These are phyloP conservation scores for Cucurbita argyrosperma DNA, from an alignment of 306 rosid genomes.

Conservation along the genomic window DNA sequence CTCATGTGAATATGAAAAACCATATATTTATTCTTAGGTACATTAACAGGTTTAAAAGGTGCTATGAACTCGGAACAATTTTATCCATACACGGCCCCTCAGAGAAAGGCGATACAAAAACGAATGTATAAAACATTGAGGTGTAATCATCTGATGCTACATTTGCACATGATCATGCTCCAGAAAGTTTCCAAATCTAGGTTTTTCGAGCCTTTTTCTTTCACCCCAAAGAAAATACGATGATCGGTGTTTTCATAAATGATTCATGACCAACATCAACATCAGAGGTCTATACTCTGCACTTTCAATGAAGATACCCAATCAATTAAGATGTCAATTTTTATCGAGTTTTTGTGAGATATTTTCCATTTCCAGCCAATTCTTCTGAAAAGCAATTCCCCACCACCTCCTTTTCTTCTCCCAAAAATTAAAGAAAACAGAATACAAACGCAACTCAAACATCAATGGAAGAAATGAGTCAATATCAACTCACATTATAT, in stretches of 20 bases:
- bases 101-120: background rate
- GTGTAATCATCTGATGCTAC: background rate
- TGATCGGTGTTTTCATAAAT: background rate
- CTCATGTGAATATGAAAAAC: background rate
- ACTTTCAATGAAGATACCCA: background rate
- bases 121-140: background rate
- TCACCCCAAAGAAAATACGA: background rate
- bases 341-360: background rate
- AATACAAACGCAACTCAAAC: background rate
- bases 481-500: conserved; percentile 49
- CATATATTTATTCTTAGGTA: background rate
- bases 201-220: background rate
- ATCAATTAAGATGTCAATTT: background rate
- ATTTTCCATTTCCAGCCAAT: background rate
- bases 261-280: conserved; percentile 1
- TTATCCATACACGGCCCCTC: background rate
- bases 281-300: background rate
- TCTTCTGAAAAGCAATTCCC: background rate
- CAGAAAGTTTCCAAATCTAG: background rate
- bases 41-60: background rate
- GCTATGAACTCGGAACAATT: background rate
- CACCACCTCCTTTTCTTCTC: background rate
- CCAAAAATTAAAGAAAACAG: background rate
- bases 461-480: background rate
- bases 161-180: background rate